Base-by-base conservation (phyloP, 257 asterid species). In the Nicotiana obtusifolia region DNA sequence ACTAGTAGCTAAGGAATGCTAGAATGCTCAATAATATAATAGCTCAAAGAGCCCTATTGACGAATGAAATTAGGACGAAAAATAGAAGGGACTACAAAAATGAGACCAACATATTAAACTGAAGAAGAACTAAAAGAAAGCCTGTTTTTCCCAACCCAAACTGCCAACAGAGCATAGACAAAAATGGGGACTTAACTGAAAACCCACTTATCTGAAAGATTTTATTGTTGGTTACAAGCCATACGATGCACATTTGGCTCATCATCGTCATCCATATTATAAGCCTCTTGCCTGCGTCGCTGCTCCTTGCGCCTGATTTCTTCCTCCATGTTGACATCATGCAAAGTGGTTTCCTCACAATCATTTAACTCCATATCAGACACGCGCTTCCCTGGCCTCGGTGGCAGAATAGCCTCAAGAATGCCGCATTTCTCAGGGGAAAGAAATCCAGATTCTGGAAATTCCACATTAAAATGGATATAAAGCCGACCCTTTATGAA, bases 381-480 rank as follows among this genome's bases (percentile, higher is more conserved):
- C 4, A 69, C 13, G 49, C 7, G 75, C n/a, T 79, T 65, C 20
- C 44, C 53, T 6, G 19, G 35, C 16, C 73, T 76, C 0, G 44
- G 3, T 49, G 88, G 85, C 66, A 87, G 67, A 19, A 83, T 52
- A 5, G 53, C 22, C 80, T 81, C 86, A 26, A 87, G 52, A n/a
- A 44, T 10, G 33, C 14, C 24, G 28, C 81, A n/a, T 80, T 83
- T 76, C 37, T 83, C 82, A 1, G 83, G 60, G 20, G 87, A 44
- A 33, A 85, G 82, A 20, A 14, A 37, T 20, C 84, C 87, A 10
- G 88, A 79, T 31, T 79, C 84, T 28, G 90, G 90, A 33, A 87
- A 87, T 60, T 78, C 87, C 77, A 87, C 87, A 22, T 78, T 85
- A 65, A 83, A 87, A 82, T 87, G 88, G 61, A 87, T 83, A 20